Base-by-base conservation (phyloP, 2,329 filamentous ascomycete genomes). In the Zasmidium cellare region DNA sequence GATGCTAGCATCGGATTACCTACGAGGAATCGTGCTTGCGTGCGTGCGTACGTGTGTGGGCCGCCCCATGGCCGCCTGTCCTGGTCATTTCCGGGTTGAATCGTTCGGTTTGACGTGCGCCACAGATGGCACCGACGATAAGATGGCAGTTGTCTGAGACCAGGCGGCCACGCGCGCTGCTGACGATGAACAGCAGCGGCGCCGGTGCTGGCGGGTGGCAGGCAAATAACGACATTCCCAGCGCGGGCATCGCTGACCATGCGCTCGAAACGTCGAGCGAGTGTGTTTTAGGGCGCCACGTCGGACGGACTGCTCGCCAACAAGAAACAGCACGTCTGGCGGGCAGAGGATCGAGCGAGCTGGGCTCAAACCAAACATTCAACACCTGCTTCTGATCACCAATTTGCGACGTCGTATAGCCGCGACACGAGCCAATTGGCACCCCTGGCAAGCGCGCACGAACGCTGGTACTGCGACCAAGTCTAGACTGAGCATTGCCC, bases 371-470 rank as follows among this genome's bases (percentile, higher is more conserved):
- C 35, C 35, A 41, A 28, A 11, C 25, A 41, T 41, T 3, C n/a
- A 28, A 50, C 6, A n/a, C 11, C 6, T 11, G 25, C 25, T 28
- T 5, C 25, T 55, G 46, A 31, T 50, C 19, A 55, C 46, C 53
- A 55, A 55, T 55, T 25, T 55, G 50, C 45, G 22, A 24, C 46
- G 28, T 55, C 46, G 53, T 50, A 50, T 50, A 50, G 53, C 28
- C 20, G 53, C 22, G n/a, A 50, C 53, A 44, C 46, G 53, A 55
- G 46, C 53, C 53, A 55, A 25, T 28, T 20, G 19, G 20, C 35
- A 9, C 38, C 19, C 49, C 49, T 11, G n/a, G 49, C 49, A 51
- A 51, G 49, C 35, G 49, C 49, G 47, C 47, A 28, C 47, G 23
- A 50, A 28, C 7, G 35, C 48, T 25, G 48, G 48, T 51, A 51